phyloP scores from a whole-genome alignment of 768 basidiomycete genomes.

The Trametes cingulata region DNA sequence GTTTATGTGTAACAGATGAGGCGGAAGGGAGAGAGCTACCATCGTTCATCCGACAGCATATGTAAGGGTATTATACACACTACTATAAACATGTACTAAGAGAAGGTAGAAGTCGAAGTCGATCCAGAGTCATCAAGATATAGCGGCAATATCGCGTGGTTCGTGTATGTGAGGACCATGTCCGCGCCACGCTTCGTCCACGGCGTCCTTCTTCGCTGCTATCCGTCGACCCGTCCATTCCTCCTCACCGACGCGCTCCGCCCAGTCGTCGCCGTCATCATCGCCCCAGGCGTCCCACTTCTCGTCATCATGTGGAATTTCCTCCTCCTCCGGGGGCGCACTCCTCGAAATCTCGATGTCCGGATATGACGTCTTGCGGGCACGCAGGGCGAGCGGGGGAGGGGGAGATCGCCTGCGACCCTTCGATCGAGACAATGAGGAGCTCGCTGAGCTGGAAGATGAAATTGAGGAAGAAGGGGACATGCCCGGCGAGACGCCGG shows the following conservation, averaged over 20 bases:
- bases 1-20: too few relatives aligned
- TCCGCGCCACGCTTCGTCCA: slow-evolving; percentile 34
- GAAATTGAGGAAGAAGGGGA: slow-evolving; percentile 40
- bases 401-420: slow-evolving; percentile 29
- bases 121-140: not conserved
- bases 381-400: slow-evolving; percentile 23
- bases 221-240: slow-evolving; percentile 46
- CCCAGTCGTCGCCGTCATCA: slow-evolving; percentile 51
- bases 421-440: slow-evolving; percentile 27
- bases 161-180: slow-evolving; percentile 9
- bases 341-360: slow-evolving; percentile 10
- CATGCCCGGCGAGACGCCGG: slow-evolving; percentile 34
- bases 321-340: slow-evolving; percentile 10
- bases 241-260: slow-evolving; percentile 46
- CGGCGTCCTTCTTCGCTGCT: slow-evolving; percentile 38
- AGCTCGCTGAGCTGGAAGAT: slow-evolving; percentile 33
- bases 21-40: too few relatives aligned
- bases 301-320: slow-evolving; percentile 20
- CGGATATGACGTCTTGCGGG: slow-evolving; percentile 18
- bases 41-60: not conserved
- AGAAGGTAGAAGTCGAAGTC: not conserved
- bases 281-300: slow-evolving; percentile 50
- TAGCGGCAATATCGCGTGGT: not conserved
- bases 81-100: not conserved
- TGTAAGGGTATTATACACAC: not conserved